phyloP scores from a whole-genome alignment of 2,329 filamentous ascomycete species.

The Venturia aucupariae region DNA sequence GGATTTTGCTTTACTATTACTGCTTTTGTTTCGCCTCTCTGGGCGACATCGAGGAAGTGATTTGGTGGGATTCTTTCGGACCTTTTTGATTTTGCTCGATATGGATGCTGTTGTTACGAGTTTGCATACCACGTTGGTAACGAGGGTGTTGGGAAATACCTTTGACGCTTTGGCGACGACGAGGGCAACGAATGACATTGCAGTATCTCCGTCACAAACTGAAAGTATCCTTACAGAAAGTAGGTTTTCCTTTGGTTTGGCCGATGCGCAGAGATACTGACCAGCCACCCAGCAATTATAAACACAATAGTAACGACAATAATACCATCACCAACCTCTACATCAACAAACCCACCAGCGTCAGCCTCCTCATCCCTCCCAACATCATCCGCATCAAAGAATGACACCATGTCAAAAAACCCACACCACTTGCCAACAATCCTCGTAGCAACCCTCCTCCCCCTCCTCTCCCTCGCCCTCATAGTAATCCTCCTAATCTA shows the following conservation, averaged over 20 bases:
- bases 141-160: background rate
- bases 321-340: background rate
- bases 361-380: background rate
- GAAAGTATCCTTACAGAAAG: background rate
- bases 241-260: too few species aligned
- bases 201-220: background rate
- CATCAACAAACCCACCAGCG: background rate
- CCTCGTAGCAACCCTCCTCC: constrained; percentile 7
- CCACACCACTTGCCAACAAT: constrained; percentile 9
- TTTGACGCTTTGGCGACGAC: background rate
- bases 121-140: background rate
- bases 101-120: background rate
- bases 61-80: background rate
- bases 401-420: background rate
- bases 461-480: constrained; percentile 7
- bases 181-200: background rate
- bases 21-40: background rate
- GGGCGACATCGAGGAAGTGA: background rate
- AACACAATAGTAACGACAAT: background rate
- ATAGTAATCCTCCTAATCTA: background rate
- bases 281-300: background rate
- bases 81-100: background rate
- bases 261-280: background rate
- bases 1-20: background rate
- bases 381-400: background rate